Base-by-base conservation (phyloP, 208 protist genomes). In the Perkinsela sp. region DNA sequence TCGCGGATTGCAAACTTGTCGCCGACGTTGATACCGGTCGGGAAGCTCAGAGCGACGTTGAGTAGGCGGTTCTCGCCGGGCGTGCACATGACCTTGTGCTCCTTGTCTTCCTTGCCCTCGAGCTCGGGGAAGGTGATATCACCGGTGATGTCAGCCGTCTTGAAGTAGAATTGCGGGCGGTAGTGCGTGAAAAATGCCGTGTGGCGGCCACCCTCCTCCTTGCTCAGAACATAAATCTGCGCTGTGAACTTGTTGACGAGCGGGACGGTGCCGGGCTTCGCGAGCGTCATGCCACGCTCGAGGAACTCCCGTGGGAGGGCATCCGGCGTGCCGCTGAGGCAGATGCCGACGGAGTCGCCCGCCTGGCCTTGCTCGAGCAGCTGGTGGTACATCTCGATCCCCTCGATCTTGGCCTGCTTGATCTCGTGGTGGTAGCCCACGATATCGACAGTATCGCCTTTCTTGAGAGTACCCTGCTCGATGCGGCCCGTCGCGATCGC, bases 181-280 rank as follows among this genome's bases (percentile, higher is more conserved):
- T 97, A 98, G 83, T 94, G 88, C 1, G 83, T 86, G 73, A 87
- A 86, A 78, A 98, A 97, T 69, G 93, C 91, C 15, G 93, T 98
- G 87, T 97, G 94, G 71, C 96, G 88, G 31, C 96, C 96, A 69
- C 96, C 96, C 80, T 98, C 96, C 30, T 97, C 94, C 78, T 96
- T 95, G 40, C 89, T 97, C 40, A 98, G 84, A 29, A 97, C 85
- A 80, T 98, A 98, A 22, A 97, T 82, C 83, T 97, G 84, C 66
- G 93, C 93, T 71, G 89, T 79, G 71, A 98, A 84, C 73, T 92
- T 89, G 71, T 87, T 95, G 81, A 88, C 83, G 13, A 95, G 74
- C 72, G 85, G 91, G 31, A 93, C 81, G 66, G 90, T 89, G 70
- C 92, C 92, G 1, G 91, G 85, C 22, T 92, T 87, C 67, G 82